Evolutionary conservation across 768 basidiomycete species (phyloP).

Genomic region (Inosperma sp.): DNA sequence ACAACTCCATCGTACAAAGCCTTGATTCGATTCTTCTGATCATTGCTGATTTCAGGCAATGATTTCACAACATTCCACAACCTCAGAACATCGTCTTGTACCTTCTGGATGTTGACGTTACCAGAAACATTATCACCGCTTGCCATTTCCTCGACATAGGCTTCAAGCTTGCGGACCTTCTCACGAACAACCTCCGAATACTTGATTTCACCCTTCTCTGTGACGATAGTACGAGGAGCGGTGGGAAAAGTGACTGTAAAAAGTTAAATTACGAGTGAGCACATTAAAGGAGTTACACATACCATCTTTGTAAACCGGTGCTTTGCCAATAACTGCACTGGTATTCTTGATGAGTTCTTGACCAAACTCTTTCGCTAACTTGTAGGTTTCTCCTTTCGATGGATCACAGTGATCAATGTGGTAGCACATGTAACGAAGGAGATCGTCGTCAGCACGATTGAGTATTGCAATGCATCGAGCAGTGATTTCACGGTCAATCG

Average conservation of each 20-base stretch:
- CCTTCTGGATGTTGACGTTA: conserved; percentile 91
- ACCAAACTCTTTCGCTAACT: conserved; percentile 95
- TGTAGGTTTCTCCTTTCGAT: conserved; percentile 83
- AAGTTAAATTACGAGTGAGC: conserved; percentile 10
- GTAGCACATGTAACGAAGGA: conserved; percentile 94
- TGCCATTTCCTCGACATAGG: conserved; percentile 98
- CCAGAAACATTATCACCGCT: conserved; percentile 83
- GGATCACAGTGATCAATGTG: conserved; percentile 82
- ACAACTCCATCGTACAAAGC: conserved; percentile 96
- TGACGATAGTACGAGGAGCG: conserved; percentile 92
- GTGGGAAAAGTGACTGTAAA: conserved; percentile 91
- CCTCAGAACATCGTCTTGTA: conserved; percentile 94
- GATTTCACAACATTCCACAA: conserved; percentile 97
- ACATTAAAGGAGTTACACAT: conserved; percentile 26
- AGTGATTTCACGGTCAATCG: conserved; percentile 94
- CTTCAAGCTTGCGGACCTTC: conserved; percentile 95
- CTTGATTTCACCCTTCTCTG: conserved; percentile 88
- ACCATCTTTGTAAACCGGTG: conserved; percentile 97
- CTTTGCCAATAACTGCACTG: conserved; percentile 70
- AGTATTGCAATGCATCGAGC: conserved; percentile 96
- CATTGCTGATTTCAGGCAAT: conserved; percentile 94
- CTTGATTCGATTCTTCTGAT: conserved; percentile 94
- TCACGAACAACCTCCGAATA: conserved; percentile 94
- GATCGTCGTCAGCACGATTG: conserved; percentile 92
- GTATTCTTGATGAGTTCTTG: conserved; percentile 95